Evolutionary conservation across 73 alveolate genomes (phyloP), one percentile per base, ranked within the genome.

Genomic region (Stentor roeselii): DNA sequence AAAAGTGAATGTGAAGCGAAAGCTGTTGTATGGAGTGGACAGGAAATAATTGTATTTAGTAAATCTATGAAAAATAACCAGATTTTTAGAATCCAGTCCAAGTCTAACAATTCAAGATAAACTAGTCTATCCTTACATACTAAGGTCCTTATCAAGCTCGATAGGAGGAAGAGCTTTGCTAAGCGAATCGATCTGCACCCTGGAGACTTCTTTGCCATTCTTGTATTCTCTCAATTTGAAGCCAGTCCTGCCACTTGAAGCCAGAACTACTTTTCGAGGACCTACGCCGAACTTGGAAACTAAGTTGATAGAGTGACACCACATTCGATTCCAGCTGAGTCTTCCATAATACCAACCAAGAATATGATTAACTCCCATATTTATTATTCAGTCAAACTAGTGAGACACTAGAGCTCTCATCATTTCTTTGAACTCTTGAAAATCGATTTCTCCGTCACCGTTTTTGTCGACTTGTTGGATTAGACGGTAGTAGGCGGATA

Each of bases 311-410:
- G 84, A 39, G 3, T 76, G 84, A 2, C 84, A 76, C 84, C 84
- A 76, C 60, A 76, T 76, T 34, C 84, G 76, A 76, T 76, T 76
- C 84, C 84, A 76, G 39, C 41, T 37, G n/a, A 76, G 74, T 35
- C 39, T 76, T 37, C 84, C 84, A 39, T 76, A 76, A 41, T 39
- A 76, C 84, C 84, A 76, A 32, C 84, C 84, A 76, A 76, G 75
- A 76, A 76, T 76, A 76, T 76, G 84, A 76, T 76, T 76, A 32
- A 76, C 84, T 39, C 84, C 84, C 82, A 61, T 61, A 30, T 61
- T 61, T 30, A 30, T 61, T 61, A 61, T 50, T 50, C 6, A 21
- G 67, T 11, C 6, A 50, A 50, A 50, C 21, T 50, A 50, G 6
- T 50, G 6, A 50, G 67, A 11, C 67, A 50, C 21, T 21, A 50